phyloP scores from a whole-genome alignment of 2,329 filamentous ascomycete species.

The Cladosporium cucumerinum region DNA sequence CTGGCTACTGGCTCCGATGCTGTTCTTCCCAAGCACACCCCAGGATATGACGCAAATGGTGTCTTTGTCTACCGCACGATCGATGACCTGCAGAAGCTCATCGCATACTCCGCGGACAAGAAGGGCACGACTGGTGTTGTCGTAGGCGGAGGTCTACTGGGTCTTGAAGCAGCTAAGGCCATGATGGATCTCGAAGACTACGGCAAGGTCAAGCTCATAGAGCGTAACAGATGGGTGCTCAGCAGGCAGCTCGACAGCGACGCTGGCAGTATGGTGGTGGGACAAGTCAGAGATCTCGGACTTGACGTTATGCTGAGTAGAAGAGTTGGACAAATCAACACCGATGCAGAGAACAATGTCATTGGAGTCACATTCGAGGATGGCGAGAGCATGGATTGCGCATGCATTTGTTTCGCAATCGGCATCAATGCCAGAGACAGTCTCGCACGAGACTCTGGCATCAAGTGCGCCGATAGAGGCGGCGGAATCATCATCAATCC shows the following conservation, averaged over 20 bases:
- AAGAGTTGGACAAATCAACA: constrained; percentile 68
- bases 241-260: constrained; percentile 79
- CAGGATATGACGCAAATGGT: constrained; percentile 73
- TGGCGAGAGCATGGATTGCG: constrained; percentile 71
- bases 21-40: constrained; percentile 67
- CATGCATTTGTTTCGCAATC: constrained; percentile 85
- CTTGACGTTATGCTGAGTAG: constrained; percentile 77
- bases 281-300: constrained; percentile 74
- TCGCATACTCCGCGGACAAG: constrained; percentile 64
- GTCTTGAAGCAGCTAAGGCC: constrained; percentile 84
- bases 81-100: constrained; percentile 72
- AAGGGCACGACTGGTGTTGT: constrained; percentile 70
- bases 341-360: constrained; percentile 64
- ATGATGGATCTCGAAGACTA: constrained; percentile 83
- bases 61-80: constrained; percentile 90
- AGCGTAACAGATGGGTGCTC: constrained; percentile 78
- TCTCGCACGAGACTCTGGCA: constrained; percentile 65
- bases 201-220: constrained; percentile 71
- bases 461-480: constrained; percentile 68
- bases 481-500: constrained; percentile 71
- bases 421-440: constrained; percentile 80
- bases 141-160: constrained; percentile 79
- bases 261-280: constrained; percentile 75
- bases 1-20: constrained; percentile 86
- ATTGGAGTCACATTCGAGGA: constrained; percentile 76